Conservation (phyloP, 1,284 basidiomycete genomes). For the Malassezia yamatoensis region DNA sequence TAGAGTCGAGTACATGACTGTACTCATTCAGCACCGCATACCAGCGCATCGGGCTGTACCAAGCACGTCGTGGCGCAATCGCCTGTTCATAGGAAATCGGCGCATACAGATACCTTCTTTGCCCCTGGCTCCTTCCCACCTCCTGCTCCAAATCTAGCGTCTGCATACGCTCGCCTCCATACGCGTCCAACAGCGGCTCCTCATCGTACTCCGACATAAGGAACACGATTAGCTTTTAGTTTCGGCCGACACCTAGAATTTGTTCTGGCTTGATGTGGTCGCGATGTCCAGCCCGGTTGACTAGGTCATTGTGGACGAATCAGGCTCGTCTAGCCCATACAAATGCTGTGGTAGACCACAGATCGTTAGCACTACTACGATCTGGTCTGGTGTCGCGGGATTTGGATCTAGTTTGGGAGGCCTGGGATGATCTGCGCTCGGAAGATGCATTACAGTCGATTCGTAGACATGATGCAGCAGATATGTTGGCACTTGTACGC, state of each 20-base stretch:
- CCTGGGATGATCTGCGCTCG: conserved; percentile 5
- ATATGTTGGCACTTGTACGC: conserved; percentile 15
- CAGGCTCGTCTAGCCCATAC: neutral
- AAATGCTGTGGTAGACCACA: neutral
- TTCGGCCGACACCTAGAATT: neutral
- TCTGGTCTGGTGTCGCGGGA: conserved; percentile 9
- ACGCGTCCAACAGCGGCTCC: conserved; percentile 8
- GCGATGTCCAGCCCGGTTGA: neutral
- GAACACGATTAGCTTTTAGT: neutral
- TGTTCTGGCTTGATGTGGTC: conserved; percentile 1
- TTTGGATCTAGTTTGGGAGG: conserved; percentile 16
- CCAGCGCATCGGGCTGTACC: conserved; percentile 13
- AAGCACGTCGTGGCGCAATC: conserved; percentile 6
- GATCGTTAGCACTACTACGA: neutral
- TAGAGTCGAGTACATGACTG: conserved; percentile 9
- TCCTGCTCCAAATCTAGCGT: conserved; percentile 7
- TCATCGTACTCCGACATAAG: conserved; percentile 2
- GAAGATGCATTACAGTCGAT: neutral
- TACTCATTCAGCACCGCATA: neutral
- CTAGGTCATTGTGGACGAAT: no score
- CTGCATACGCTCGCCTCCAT: neutral
- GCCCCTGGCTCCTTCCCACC: neutral
- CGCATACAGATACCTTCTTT: conserved; percentile 15
- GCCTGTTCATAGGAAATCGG: conserved; percentile 18
- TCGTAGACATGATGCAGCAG: conserved; percentile 7